Evolutionary conservation across 345 rosid species (phyloP).

Genomic region (Nasturtium officinale): DNA sequence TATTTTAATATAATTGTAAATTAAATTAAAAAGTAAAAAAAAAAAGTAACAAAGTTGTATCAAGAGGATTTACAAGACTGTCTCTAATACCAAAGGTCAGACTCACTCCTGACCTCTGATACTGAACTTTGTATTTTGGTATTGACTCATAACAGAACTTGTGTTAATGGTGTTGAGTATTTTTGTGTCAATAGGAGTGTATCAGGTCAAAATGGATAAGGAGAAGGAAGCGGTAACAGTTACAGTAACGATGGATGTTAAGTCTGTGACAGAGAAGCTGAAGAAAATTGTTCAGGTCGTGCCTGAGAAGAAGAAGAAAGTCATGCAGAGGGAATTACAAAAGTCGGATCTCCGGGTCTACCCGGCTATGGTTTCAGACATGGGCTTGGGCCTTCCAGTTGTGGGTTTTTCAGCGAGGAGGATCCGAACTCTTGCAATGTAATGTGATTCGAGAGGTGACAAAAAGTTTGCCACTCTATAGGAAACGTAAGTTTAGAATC

Average conservation of each 20-base stretch:
- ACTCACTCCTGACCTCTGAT: not conserved
- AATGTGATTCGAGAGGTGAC: constrained; percentile 31
- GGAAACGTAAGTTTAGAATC: too few species aligned
- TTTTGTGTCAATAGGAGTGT: constrained; percentile 54
- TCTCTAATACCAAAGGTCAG: constrained; percentile 62
- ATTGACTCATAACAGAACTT: not conserved
- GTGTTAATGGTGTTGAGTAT: not conserved
- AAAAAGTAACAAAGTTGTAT: constrained; percentile 49
- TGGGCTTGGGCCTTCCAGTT: constrained; percentile 32
- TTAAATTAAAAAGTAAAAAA: not conserved
- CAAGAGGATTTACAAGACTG: constrained; percentile 57
- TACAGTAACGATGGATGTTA: constrained; percentile 72
- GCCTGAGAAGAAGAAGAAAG: constrained; percentile 69
- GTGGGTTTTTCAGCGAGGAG: constrained; percentile 32
- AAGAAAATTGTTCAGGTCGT: constrained; percentile 60
- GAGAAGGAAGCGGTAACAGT: constrained; percentile 68
- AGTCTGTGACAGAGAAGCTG: constrained; percentile 55
- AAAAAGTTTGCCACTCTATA: not conserved
- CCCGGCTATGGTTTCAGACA: not conserved
- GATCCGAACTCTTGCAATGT: constrained; percentile 22
- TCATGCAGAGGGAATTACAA: constrained; percentile 24
- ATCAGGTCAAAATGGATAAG: constrained; percentile 48
- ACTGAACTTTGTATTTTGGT: not conserved
- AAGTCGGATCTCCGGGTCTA: constrained; percentile 24
- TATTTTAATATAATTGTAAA: not conserved